phyloP scores from a whole-genome alignment of 2,329 filamentous ascomycete species.

The Mycocentrospora acerina region DNA sequence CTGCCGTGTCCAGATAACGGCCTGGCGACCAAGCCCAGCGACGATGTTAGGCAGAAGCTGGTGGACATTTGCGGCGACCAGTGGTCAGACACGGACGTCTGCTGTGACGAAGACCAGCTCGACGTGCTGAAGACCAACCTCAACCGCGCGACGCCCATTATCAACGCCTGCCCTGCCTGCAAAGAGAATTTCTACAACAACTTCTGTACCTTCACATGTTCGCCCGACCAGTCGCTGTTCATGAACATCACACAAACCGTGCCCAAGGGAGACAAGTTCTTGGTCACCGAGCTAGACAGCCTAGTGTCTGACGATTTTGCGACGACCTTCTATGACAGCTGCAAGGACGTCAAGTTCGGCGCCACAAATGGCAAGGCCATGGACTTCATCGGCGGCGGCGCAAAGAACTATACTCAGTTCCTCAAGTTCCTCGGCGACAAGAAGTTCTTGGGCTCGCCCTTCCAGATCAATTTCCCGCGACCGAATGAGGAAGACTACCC shows the following conservation, averaged over 20 bases:
- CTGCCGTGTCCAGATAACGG: slow-evolving; percentile 93
- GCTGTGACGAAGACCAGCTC: slow-evolving; percentile 81
- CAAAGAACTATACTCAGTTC: slow-evolving; percentile 83
- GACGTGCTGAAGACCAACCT: slow-evolving; percentile 80
- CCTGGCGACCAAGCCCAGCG: slow-evolving; percentile 71
- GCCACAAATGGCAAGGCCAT: slow-evolving; percentile 92
- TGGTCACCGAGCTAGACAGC: slow-evolving; percentile 91
- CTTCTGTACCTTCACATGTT: slow-evolving; percentile 98
- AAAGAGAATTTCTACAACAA: slow-evolving; percentile 98
- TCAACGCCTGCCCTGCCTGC: slow-evolving; percentile 93
- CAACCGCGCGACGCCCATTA: slow-evolving; percentile 81
- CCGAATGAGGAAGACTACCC: slow-evolving; percentile 60
- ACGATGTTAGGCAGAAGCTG: slow-evolving; percentile 72
- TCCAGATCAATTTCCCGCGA: slow-evolving; percentile 91
- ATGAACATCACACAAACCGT: slow-evolving; percentile 83
- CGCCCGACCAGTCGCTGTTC: slow-evolving; percentile 92
- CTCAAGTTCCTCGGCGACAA: slow-evolving; percentile 92
- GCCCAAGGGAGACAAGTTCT: slow-evolving; percentile 59
- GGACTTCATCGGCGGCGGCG: slow-evolving; percentile 92
- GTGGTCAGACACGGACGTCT: slow-evolving; percentile 82
- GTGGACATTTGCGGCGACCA: slow-evolving; percentile 83
- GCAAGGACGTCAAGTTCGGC: slow-evolving; percentile 98
- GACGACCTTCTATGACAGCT: slow-evolving; percentile 89
- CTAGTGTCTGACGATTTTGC: slow-evolving; percentile 83
- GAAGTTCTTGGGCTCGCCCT: slow-evolving; percentile 87